These are phyloP conservation scores for Anisodus tanguticus DNA, from an alignment of 257 asterid species.

Conservation along the genomic window DNA sequence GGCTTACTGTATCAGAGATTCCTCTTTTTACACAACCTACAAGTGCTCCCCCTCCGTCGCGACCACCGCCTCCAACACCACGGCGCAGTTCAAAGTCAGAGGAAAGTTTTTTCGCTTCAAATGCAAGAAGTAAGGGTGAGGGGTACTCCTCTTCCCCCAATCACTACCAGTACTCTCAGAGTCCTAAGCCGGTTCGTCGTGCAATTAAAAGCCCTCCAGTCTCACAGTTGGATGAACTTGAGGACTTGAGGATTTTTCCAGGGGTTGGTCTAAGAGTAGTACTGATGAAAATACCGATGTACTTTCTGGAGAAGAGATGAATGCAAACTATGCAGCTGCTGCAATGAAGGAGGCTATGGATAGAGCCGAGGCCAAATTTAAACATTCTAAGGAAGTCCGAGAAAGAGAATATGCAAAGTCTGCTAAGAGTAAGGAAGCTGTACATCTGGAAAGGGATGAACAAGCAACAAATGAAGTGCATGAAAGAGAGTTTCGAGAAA, in stretches of 20 bases:
- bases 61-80: slow-evolving; percentile 88
- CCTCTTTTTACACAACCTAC: slow-evolving; percentile 92
- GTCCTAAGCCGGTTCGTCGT: slow-evolving; percentile 53
- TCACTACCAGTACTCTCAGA: slow-evolving; percentile 55
- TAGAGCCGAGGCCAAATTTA: slow-evolving; percentile 97
- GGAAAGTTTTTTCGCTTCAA: slow-evolving; percentile 56
- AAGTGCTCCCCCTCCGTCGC: slow-evolving; percentile 92
- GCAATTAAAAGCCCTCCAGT: slow-evolving; percentile 60
- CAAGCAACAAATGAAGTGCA: slow-evolving; percentile 48
- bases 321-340: slow-evolving; percentile 79
- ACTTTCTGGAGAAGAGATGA: slow-evolving; percentile 61
- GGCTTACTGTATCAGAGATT: slow-evolving; percentile 90
- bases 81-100: slow-evolving; percentile 51
- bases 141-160: slow-evolving; percentile 58
- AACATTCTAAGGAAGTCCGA: slow-evolving; percentile 94
- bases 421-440: slow-evolving; percentile 67
- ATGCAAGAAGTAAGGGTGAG: slow-evolving; percentile 59
- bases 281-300: slow-evolving; percentile 53
- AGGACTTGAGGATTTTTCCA: slow-evolving; percentile 88
- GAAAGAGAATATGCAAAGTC: slow-evolving; percentile 90
- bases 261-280: slow-evolving; percentile 59
- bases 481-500: slow-evolving; percentile 74
- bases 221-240: slow-evolving; percentile 91
- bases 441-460: slow-evolving; percentile 62
- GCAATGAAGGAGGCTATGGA: slow-evolving; percentile 99